Base-by-base conservation (phyloP, 2,329 filamentous ascomycete genomes). In the Fusarium succisae region DNA sequence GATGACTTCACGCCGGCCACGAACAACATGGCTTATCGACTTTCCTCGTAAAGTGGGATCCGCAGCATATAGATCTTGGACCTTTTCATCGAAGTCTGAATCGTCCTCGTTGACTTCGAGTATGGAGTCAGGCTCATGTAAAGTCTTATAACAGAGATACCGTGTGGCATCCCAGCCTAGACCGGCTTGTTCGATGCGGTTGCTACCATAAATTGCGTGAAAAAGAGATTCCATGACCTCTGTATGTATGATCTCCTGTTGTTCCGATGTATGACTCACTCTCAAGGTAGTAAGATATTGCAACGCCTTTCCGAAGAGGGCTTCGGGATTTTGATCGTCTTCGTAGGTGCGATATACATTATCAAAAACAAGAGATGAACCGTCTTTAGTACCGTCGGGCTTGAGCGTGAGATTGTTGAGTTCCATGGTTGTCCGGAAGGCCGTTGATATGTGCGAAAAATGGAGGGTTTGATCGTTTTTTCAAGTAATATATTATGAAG, bases 1-100 rank as follows among this genome's bases (percentile, higher is more conserved):
- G 1, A 78, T 26, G 1, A 79, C 59, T 28, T 79, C 78, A 13
- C 66, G 62, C 2, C 55, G 51, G 8, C 76, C 73, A 6, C 65
- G 67, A 10, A 77, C 26, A 13, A 75, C 14, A 8, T 58, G 22
- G 8, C 72, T 22, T 3, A 38, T 12, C 1, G 69, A 53, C 12
- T 51, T 18, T 5, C 35, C 28, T 5, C 41, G 51, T 2, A 75
- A 56, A 5, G 15, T 45, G 2, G 44, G 14, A 9, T 77, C 53
- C 15, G 8, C 30, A 2, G 1, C 12, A 35, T 24, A 51, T 20
- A 51, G 17, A 8, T 20, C 22, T 3, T 8, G 15, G 8, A 51
- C 4, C 22, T 20, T 51, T 20, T 7, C 11, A 35, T 51, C 8
- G 8, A 51, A 51, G 17, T 35, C 48, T 10, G 22, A 10, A 51